phyloP scores from a whole-genome alignment of 2,329 filamentous ascomycete genomes.

The Hypoxylon sp. region DNA sequence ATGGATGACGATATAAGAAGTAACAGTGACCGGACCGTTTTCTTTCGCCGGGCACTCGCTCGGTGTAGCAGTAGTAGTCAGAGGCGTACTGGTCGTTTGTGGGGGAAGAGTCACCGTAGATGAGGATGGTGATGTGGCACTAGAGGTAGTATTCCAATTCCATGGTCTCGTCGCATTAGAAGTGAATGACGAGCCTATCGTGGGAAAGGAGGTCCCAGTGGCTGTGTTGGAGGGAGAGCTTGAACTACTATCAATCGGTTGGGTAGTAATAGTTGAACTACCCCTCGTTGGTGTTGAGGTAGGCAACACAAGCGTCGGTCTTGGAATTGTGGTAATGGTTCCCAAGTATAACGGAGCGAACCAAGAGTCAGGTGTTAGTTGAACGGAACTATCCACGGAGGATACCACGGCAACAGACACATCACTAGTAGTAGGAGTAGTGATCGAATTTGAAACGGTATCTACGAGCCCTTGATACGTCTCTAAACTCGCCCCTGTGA shows the following conservation, averaged over 20 bases:
- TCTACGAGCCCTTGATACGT: conserved; percentile 28
- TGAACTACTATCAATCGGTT: conserved; percentile 15
- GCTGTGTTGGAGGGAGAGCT: conserved; percentile 15
- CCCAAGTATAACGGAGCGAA: conserved; percentile 37
- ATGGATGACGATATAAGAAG: conserved; percentile 61
- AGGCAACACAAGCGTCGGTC: conserved; percentile 39
- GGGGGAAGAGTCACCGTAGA: conserved; percentile 20
- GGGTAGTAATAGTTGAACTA: conserved; percentile 9
- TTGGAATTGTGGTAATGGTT: conserved; percentile 43
- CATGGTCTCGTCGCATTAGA: conserved; percentile 39
- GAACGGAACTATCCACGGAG: conserved; percentile 16
- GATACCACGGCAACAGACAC: conserved; percentile 9
- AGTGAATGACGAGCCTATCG: conserved; percentile 23
- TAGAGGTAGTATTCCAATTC: conserved; percentile 39
- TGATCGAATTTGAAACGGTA: conserved; percentile 20
- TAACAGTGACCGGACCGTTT: conserved; percentile 55
- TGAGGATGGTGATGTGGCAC: conserved; percentile 20
- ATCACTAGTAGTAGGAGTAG: conserved; percentile 18
- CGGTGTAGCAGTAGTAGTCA: conserved; percentile 27
- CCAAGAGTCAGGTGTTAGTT: conserved; percentile 18
- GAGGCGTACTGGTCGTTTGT: conserved; percentile 16
- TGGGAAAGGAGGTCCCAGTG: conserved; percentile 5
- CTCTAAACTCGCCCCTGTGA: conserved; percentile 24
- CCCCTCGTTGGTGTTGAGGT: conserved; percentile 29
- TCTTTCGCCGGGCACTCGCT: conserved; percentile 41